These are phyloP conservation scores for Lepraria neglecta DNA, from an alignment of 495 filamentous ascomycete genomes.

Conservation along the genomic window DNA sequence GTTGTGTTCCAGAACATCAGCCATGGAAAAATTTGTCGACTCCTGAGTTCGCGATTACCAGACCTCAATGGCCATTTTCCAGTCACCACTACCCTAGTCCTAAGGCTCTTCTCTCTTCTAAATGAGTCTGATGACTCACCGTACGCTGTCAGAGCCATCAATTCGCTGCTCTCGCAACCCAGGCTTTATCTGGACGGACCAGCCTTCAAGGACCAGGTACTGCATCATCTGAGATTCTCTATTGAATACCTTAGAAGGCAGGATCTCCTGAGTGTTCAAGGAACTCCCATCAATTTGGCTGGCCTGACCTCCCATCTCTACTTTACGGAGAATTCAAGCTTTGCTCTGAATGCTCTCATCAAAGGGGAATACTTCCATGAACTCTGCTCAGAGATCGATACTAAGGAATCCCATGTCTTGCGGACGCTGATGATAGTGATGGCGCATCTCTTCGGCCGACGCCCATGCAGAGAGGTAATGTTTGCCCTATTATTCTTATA, in stretches of 20 bases:
- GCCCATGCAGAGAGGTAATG: conserved; percentile 33
- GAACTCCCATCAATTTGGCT: conserved; percentile 63
- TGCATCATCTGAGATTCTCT: conserved; percentile 71
- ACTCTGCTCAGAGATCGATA: conserved; percentile 48
- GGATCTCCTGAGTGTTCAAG: conserved; percentile 51
- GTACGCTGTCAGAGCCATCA: conserved; percentile 55
- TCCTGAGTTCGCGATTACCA: conserved; percentile 65
- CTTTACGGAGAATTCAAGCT: conserved; percentile 64
- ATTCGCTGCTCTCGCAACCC: conserved; percentile 60
- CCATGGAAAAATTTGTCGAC: conserved; percentile 47
- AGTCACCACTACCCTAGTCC: conserved; percentile 62
- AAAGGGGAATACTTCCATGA: conserved; percentile 60
- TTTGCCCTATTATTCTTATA: neutral
- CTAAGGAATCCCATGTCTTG: conserved; percentile 35
- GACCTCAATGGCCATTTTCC: conserved; percentile 74
- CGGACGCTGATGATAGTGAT: conserved; percentile 57
- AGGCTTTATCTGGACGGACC: conserved; percentile 61
- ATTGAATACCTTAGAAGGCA: conserved; percentile 72
- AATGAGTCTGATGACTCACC: conserved; percentile 55
- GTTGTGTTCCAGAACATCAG: conserved; percentile 59
- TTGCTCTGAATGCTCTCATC: conserved; percentile 68
- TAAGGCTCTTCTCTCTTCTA: conserved; percentile 61
- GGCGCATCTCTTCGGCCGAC: conserved; percentile 61
- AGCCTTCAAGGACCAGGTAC: conserved; percentile 54
- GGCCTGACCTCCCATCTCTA: conserved; percentile 61